Evolutionary conservation across 371 early-diverging fungal species (phyloP).

Genomic region (Basidiobolus meristosporus): DNA sequence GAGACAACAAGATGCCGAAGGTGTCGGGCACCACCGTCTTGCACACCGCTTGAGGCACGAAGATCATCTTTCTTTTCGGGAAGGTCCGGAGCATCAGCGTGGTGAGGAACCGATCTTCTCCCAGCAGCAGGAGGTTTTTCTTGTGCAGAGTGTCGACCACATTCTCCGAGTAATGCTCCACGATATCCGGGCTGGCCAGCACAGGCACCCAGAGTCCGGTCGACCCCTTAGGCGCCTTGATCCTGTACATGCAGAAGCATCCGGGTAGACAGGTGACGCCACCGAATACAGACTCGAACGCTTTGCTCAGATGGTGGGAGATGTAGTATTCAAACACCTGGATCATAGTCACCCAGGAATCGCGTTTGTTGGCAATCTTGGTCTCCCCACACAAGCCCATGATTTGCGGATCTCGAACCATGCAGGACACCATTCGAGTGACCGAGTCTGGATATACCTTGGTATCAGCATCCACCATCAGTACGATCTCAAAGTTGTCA

Average conservation of each 20-base stretch:
- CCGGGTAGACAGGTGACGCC: constrained; percentile 94
- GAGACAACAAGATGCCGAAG: constrained; percentile 86
- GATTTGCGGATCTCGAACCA: constrained; percentile 52
- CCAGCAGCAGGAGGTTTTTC: constrained; percentile 92
- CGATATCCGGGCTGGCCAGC: constrained; percentile 80
- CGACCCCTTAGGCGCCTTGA: constrained; percentile 60
- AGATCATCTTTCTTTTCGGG: constrained; percentile 92
- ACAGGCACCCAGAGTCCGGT: constrained; percentile 77
- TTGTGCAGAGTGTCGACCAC: constrained; percentile 96
- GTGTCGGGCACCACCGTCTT: constrained; percentile 93
- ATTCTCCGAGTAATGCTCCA: constrained; percentile 91
- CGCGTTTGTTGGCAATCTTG: constrained; percentile 61
- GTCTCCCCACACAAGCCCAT: constrained; percentile 77
- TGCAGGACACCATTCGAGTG: constrained; percentile 46
- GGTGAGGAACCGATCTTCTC: constrained; percentile 97
- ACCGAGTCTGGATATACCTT: constrained; percentile 60
- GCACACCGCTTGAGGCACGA: constrained; percentile 93
- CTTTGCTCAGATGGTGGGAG: constrained; percentile 80
- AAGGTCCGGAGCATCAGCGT: constrained; percentile 96
- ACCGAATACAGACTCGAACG: constrained; percentile 91
- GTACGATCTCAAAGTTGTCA: constrained; percentile 63
- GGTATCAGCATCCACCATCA: constrained; percentile 98
- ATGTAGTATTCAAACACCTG: constrained; percentile 97
- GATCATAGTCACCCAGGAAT: constrained; percentile 76
- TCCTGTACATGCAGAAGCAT: constrained; percentile 92